phyloP scores from a whole-genome alignment of 495 filamentous ascomycete genomes.

The Bombardia bombarda region DNA sequence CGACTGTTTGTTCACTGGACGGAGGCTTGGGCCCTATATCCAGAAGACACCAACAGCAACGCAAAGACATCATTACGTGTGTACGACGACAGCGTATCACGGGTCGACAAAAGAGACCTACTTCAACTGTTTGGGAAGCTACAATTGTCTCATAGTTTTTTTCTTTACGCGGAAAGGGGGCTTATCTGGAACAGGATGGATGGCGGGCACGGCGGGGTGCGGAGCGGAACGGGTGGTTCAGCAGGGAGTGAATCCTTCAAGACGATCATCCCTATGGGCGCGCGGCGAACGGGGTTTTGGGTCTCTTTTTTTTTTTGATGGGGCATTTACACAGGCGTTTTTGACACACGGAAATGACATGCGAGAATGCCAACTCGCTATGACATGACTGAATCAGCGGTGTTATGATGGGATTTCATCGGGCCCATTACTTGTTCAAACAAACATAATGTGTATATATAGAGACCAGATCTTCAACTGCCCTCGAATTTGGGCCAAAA shows the following conservation, averaged over 20 bases:
- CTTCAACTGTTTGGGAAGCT: neutral
- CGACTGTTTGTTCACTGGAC: neutral
- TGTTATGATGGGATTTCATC: neutral
- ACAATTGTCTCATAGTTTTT: neutral
- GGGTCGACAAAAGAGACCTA: neutral
- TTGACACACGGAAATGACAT: neutral
- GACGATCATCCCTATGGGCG: neutral
- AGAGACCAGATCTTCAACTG: neutral
- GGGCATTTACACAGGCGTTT: constrained; percentile 11
- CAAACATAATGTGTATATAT: neutral
- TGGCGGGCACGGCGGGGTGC: neutral
- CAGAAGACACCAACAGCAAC: neutral
- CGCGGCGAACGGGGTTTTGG: neutral
- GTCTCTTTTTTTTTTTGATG: neutral
- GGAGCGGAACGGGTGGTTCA: neutral
- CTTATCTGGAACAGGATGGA: no score
- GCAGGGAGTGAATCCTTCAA: neutral
- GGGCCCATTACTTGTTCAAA: neutral
- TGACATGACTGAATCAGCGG: neutral
- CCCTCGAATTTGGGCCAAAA: neutral
- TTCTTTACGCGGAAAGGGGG: no score
- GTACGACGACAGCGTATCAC: neutral
- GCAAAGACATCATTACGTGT: neutral
- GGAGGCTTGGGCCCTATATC: neutral
- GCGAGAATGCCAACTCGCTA: neutral